Conservation (phyloP, 805 yeast genomes). For the Candida dajiaensis region DNA sequence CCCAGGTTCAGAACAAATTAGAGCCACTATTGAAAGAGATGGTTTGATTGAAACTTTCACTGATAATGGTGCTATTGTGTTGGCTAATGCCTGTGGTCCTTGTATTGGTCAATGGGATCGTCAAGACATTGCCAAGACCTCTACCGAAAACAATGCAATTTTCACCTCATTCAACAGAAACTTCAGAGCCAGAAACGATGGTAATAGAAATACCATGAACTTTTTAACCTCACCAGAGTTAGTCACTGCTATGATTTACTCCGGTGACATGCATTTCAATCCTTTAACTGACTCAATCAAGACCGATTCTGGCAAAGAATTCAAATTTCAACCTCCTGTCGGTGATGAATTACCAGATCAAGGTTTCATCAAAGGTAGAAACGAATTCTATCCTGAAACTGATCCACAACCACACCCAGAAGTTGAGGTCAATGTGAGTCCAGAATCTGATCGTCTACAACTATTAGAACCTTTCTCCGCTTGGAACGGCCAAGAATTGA, state of each 20-base stretch:
- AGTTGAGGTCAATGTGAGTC: constrained; percentile 65
- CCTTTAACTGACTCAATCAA: constrained; percentile 83
- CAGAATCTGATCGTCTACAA: constrained; percentile 88
- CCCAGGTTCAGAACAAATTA: constrained; percentile 97
- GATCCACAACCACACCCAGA: constrained; percentile 61
- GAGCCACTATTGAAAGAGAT: constrained; percentile 96
- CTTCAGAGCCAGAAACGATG: constrained; percentile 96
- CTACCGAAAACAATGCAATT: constrained; percentile 74
- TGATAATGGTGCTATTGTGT: constrained; percentile 83
- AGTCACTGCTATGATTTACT: constrained; percentile 94
- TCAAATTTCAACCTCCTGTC: constrained; percentile 71
- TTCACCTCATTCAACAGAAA: constrained; percentile 97
- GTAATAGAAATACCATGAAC: constrained; percentile 96
- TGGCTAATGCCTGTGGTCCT: constrained; percentile 99
- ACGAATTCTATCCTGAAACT: constrained; percentile 65
- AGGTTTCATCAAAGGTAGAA: constrained; percentile 75
- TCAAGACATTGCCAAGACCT: constrained; percentile 60
- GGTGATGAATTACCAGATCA: constrained; percentile 80
- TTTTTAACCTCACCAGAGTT: constrained; percentile 98
- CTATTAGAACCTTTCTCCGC: constrained; percentile 81
- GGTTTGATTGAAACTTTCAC: constrained; percentile 79
- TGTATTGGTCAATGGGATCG: constrained; percentile 99
- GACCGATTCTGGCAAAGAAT: constrained; percentile 61
- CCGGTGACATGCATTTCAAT: constrained; percentile 89
- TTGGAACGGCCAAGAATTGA: constrained; percentile 82